Conservation (phyloP, 176 grass and related monocot species). For the Avena insularis region DNA sequence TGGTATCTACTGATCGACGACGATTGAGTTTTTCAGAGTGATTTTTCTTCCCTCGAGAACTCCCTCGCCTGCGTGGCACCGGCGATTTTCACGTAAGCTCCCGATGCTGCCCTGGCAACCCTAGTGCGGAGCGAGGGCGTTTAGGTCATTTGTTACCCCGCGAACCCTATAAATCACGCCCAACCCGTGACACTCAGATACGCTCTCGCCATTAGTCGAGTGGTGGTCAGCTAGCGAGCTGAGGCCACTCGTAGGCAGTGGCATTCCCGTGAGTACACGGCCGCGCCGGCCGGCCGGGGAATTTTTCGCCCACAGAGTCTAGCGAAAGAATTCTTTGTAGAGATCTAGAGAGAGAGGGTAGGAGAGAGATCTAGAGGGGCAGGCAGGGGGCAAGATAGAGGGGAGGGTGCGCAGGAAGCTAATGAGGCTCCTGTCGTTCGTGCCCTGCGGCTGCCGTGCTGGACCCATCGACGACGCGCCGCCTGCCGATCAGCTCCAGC, state of each 20-base stretch:
- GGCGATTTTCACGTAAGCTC: background rate
- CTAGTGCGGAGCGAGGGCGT: background rate
- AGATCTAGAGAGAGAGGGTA: background rate
- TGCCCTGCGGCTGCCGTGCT: conserved; percentile 61
- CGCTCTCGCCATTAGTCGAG: background rate
- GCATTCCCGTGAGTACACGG: conserved; percentile 23
- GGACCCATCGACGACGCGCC: conserved; percentile 65
- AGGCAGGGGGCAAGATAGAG: conserved; percentile 44
- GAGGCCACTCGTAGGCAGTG: conserved; percentile 30
- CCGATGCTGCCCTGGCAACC: background rate
- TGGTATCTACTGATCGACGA: background rate
- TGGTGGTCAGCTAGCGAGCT: conserved; percentile 27
- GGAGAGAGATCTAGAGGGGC: background rate
- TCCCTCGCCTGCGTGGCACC: conserved; percentile 3
- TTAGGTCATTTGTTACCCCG: background rate
- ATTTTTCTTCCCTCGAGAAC: background rate
- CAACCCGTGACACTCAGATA: conserved; percentile 17
- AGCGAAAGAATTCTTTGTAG: background rate
- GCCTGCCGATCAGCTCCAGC: conserved; percentile 25
- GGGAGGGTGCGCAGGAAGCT: conserved; percentile 54
- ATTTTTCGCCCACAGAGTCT: background rate
- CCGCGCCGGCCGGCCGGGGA: background rate
- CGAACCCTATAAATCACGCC: conserved; percentile 39
- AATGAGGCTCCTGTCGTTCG: conserved; percentile 73
- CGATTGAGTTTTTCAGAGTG: too few relatives aligned